Percentiles rank a stretch among this genome's conserved stretches.
Evolutionary conservation across 23 red algal species (phyloP).

Genomic region (Agarophyton chilense): DNA sequence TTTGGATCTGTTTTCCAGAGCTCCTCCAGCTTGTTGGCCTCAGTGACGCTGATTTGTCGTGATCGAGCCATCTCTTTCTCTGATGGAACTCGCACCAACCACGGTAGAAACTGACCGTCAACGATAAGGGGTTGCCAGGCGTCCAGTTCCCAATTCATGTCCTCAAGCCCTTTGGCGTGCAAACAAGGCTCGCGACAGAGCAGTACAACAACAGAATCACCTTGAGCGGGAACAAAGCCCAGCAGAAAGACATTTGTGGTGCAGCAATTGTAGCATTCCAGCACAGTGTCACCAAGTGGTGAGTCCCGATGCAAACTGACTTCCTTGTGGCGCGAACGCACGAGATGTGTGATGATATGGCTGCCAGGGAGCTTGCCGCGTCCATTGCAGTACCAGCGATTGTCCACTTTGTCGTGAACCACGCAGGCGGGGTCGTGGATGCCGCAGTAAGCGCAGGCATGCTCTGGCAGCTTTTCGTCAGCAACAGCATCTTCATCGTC

Average conservation of each 20-base stretch:
- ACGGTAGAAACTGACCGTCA: slow-evolving; percentile 87
- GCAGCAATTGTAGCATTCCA: slow-evolving; percentile 96
- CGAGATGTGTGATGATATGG: slow-evolving; percentile 94
- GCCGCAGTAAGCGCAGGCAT: slow-evolving; percentile 93
- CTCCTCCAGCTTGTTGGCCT: slow-evolving; percentile 83
- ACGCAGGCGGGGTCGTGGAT: slow-evolving; percentile 92
- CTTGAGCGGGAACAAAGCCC: slow-evolving; percentile 91
- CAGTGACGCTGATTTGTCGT: slow-evolving; percentile 70
- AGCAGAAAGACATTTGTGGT: slow-evolving; percentile 92
- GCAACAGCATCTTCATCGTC: slow-evolving; percentile 65
- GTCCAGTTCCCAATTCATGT: slow-evolving; percentile 93
- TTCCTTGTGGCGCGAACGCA: slow-evolving; percentile 83
- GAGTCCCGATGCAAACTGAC: slow-evolving; percentile 84
- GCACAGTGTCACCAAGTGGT: slow-evolving; percentile 83
- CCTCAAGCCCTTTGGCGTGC: slow-evolving; percentile 79
- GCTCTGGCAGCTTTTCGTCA: slow-evolving; percentile 67
- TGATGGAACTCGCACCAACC: slow-evolving; percentile 82
- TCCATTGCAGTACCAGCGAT: slow-evolving; percentile 93
- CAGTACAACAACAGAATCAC: slow-evolving; percentile 95
- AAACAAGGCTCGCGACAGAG: slow-evolving; percentile 93
- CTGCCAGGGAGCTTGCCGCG: slow-evolving; percentile 71
- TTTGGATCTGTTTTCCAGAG: slow-evolving; percentile 84
- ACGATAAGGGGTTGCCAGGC: slow-evolving; percentile 92
- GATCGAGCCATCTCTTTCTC: slow-evolving; percentile 84
- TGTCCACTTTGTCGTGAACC: slow-evolving; percentile 76